Evolutionary conservation across 768 basidiomycete species (phyloP), one percentile per base, ranked within the genome.

Genomic region (Mycena kentingensis): DNA sequence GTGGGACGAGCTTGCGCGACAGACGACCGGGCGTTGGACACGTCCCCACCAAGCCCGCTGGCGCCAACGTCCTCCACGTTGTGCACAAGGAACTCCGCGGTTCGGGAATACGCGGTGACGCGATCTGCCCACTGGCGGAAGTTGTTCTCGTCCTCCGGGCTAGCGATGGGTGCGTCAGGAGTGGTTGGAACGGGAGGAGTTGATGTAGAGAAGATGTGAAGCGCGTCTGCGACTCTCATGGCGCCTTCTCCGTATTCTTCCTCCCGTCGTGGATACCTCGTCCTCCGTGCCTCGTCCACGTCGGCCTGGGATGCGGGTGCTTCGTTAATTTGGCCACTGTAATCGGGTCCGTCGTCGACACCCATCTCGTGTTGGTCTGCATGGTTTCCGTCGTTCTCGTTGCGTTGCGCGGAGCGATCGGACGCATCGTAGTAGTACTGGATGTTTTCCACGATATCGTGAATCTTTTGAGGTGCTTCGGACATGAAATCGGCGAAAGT

Each of bases 351-450:
- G 4, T 24, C 49, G 16, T 25, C n/a, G 7, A 18, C 24, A 35
- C 26, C 34, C 18, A 10, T 18, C 35, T 11, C 11, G 15, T n/a
- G 19, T 5, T 10, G 13, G 24, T 16, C 15, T 16, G 7, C 15
- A 8, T 16, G 10, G 31, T 16, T 16, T 32, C 10, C 31, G 18
- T 22, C 44, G 21, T 43, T 16, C 35, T 58, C 35, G n/a, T 37
- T 37, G 24, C 46, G 34, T 28, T 28, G 18, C 21, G 27, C 18
- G 2, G 55, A 46, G 3, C 48, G 52, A 7, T 64, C 62, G 6
- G 49, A 32, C 27, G 64, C 64, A 32, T 72, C 63, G 49, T 73
- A 60, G 26, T 65, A 72, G 37, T 73, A 73, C 38, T 75, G 69
- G 2, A 71, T 62, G 25, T 69, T 67, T 1, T 49, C 36, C 2